Evolutionary conservation across 768 basidiomycete genomes (phyloP), one percentile per base, ranked within the genome.

Genomic region (Lactifluus hygrophoroides): DNA sequence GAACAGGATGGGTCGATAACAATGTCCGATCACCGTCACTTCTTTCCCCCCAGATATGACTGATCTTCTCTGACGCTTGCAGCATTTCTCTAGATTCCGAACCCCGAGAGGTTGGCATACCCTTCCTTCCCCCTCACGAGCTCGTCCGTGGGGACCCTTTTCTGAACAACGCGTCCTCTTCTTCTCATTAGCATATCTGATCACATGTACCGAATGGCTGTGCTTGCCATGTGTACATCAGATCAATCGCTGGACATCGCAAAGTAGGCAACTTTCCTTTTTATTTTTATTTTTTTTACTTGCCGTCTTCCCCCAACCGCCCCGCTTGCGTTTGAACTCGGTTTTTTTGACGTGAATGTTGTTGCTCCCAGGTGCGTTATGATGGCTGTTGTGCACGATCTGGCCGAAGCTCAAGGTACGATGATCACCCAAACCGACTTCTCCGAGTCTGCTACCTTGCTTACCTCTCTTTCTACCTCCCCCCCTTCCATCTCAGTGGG

Each of bases 171-270:
- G 23, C 43, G 17, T 5, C 32, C 10, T 5, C 32, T 5, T 10
- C 10, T 5, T 44, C 16, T 5, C n/a, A 32, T 30, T 14, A 48
- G 40, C 47, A 94, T 97, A 62, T 85, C 92, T 8, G 95, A 98
- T 70, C 94, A 97, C 67, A 97, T 96, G 95, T 90, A 93, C 69
- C 78, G 95, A 47, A 97, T 99, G 95, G 87, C 92, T 1, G 69
- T 97, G n/a, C 78, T 98, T 43, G 86, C 93, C 4, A 86, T 99
- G 83, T 88, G 92, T 60, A 80, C 83, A 5, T 85, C 90, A 0
- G 90, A 90, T 66, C 51, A 72, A n/a, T 77, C 75, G 0, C 77
- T 92, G 8, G 88, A 90, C 69, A 70, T 88, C 27, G 70, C 87
- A 66, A 87, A 86, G 90, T 90, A 59, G 51, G 80, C 34, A 54